Conservation (phyloP, 2,329 filamentous ascomycete species). For the Orbilia javanica region DNA sequence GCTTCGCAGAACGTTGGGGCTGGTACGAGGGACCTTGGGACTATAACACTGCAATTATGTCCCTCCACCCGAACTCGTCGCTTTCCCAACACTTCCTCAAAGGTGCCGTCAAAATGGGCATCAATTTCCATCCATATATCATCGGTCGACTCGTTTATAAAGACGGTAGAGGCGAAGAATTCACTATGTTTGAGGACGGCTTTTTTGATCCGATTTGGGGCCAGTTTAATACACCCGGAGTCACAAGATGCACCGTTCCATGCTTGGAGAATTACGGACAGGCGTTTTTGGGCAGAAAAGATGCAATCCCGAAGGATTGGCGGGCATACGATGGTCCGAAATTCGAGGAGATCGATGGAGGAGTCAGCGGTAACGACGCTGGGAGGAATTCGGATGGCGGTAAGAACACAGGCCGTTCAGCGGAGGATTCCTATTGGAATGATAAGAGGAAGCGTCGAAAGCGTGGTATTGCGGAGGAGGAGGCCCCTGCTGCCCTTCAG, state of each 20-base stretch:
- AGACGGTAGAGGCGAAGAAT: slow-evolving; percentile 70
- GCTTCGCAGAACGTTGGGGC: slow-evolving; percentile 72
- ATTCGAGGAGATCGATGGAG: slow-evolving; percentile 63
- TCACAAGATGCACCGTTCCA: slow-evolving; percentile 70
- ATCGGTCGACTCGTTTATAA: slow-evolving; percentile 72
- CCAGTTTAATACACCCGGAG: slow-evolving; percentile 70
- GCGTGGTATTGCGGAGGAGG: slow-evolving; percentile 63
- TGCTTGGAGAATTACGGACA: slow-evolving; percentile 70
- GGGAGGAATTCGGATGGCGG: slow-evolving; percentile 26
- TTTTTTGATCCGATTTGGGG: slow-evolving; percentile 73
- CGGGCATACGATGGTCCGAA: slow-evolving; percentile 69
- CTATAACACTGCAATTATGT: slow-evolving; percentile 73
- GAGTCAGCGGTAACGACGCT: slow-evolving; percentile 55
- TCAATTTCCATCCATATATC: slow-evolving; percentile 72
- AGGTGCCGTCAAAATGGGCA: slow-evolving; percentile 71
- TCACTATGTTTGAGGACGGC: slow-evolving; percentile 72
- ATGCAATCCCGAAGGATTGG: slow-evolving; percentile 69
- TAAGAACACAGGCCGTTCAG: slow-evolving; percentile 54
- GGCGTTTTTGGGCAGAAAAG: slow-evolving; percentile 69
- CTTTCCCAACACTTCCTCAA: slow-evolving; percentile 71
- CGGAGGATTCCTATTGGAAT: slow-evolving; percentile 33
- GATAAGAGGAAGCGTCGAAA: slow-evolving; percentile 22
- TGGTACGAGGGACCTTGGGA: slow-evolving; percentile 70
- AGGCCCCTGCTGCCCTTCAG: slow-evolving; percentile 61
- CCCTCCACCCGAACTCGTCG: slow-evolving; percentile 70